phyloP scores from a whole-genome alignment of 2,329 filamentous ascomycete species.

The Colletotrichum sublineola region DNA sequence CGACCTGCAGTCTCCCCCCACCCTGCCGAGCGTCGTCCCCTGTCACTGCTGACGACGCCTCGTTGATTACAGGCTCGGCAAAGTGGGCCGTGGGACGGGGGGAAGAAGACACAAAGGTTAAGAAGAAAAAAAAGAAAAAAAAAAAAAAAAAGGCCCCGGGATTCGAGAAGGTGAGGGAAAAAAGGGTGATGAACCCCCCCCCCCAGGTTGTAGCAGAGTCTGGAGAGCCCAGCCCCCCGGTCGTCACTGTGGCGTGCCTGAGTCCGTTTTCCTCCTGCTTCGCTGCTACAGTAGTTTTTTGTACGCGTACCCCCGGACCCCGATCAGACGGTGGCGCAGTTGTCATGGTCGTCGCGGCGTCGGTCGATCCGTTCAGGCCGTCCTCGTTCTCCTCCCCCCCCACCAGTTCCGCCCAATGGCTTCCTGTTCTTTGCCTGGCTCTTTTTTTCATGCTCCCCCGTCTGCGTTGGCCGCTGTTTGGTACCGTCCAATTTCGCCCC shows the following conservation, averaged over 20 bases:
- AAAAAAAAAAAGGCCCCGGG: conserved; percentile 8
- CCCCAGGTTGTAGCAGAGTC: not conserved
- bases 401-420: not conserved
- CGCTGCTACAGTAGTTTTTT: too few species aligned
- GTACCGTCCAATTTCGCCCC: not conserved
- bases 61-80: conserved; percentile 41
- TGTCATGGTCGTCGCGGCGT: conserved; percentile 3
- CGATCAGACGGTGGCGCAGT: not conserved
- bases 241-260: too few species aligned
- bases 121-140: not conserved
- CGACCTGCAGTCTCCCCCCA: conserved; percentile 29
- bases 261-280: too few species aligned
- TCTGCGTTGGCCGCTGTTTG: not conserved
- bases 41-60: conserved; percentile 41
- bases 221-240: too few species aligned
- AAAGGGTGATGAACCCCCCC: too few species aligned
- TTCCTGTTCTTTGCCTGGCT: not conserved
- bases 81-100: conserved; percentile 34
- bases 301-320: too few species aligned
- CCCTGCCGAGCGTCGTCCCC: conserved; percentile 23
- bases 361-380: conserved; percentile 8
- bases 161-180: conserved; percentile 30
- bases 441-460: not conserved
- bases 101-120: too few species aligned
- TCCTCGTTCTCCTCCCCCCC: not conserved